Base-by-base conservation (phyloP, 1,284 basidiomycete species). In the Tremellales sp. region DNA sequence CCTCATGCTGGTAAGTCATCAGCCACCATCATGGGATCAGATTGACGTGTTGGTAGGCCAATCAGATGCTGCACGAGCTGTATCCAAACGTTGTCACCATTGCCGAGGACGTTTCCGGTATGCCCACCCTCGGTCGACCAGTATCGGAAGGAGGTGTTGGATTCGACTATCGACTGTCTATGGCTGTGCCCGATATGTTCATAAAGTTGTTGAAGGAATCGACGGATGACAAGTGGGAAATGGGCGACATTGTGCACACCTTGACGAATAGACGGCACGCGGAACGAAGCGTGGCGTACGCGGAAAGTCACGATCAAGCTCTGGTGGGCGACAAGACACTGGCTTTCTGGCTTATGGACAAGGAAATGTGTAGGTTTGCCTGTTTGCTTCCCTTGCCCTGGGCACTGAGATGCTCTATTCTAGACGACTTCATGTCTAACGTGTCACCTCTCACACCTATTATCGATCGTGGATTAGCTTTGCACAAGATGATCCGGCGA, bases 171-270 rank as follows among this genome's bases (percentile, higher is more conserved):
- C 85, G 94, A 18, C 76, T 98, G 38, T 90, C 90, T 21, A 98
- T 98, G 94, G 94, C 94, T 8, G 81, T 98, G 41, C 94, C 94
- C 4, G 94, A 98, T 72, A 97, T 97, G 92, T 98, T 92, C 91
- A 98, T 98, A 79, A 97, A 98, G 74, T 78, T 97, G 21, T 80
- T 97, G 58, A 98, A 98, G 72, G 94, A 98, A 73, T 84, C 82
- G 67, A 58, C 72, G 4, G 94, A 98, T 68, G 82, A 87, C 57
- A 79, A 86, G 37, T 98, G 94, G 94, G 80, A 94, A 45, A 79
- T 98, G 61, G 83, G 77, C 49, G 81, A 85, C 69, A 93, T 98
- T 54, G 84, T 86, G 21, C 85, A 87, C 68, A 97, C 91, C 3
- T 75, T 98, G 48, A 91, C 82, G 22, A 97, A 98, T 71, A 80